Evolutionary conservation across 305 asterid genomes (phyloP).

Genomic region (Fraxinus floribunda): DNA sequence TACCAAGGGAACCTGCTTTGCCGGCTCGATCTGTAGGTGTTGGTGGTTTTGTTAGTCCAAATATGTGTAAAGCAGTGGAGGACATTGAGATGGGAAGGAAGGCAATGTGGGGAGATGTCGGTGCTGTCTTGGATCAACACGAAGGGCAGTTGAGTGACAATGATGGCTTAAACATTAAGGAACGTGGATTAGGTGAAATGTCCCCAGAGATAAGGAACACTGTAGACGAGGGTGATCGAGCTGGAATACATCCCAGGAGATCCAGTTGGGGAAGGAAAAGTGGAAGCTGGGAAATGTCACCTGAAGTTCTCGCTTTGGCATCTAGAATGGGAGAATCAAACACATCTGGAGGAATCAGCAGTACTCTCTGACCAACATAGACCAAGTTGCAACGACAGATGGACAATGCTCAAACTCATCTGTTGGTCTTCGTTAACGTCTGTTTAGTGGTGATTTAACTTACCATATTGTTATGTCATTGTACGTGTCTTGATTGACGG

Average conservation of each 20-base stretch:
- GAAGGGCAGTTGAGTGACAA: constrained; percentile 63
- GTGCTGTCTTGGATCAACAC: constrained; percentile 51
- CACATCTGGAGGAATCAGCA: constrained; percentile 54
- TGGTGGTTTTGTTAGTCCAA: constrained; percentile 79
- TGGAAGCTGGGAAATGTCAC: constrained; percentile 98
- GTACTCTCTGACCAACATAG: constrained; percentile 40
- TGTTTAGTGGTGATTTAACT: constrained; percentile 32
- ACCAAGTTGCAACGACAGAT: constrained; percentile 26
- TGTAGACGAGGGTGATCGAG: constrained; percentile 78
- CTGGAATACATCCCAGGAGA: constrained; percentile 71
- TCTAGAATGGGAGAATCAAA: constrained; percentile 75
- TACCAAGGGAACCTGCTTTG: constrained; percentile 49
- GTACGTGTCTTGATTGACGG: constrained; percentile 19
- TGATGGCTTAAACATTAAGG: constrained; percentile 51
- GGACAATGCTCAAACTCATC: not conserved
- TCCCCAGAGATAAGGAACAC: constrained; percentile 82
- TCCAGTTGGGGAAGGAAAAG: constrained; percentile 94
- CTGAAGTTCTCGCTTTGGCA: constrained; percentile 86
- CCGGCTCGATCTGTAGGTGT: constrained; percentile 60
- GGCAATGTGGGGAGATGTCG: constrained; percentile 85
- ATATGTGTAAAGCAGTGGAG: constrained; percentile 77
- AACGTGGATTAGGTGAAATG: constrained; percentile 46
- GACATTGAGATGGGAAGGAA: constrained; percentile 95
- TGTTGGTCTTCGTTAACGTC: constrained; percentile 19
- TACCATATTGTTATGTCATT: constrained; percentile 31